Base-by-base conservation (phyloP, 1,284 basidiomycete genomes). In the Cutaneotrichosporon mucoides region DNA sequence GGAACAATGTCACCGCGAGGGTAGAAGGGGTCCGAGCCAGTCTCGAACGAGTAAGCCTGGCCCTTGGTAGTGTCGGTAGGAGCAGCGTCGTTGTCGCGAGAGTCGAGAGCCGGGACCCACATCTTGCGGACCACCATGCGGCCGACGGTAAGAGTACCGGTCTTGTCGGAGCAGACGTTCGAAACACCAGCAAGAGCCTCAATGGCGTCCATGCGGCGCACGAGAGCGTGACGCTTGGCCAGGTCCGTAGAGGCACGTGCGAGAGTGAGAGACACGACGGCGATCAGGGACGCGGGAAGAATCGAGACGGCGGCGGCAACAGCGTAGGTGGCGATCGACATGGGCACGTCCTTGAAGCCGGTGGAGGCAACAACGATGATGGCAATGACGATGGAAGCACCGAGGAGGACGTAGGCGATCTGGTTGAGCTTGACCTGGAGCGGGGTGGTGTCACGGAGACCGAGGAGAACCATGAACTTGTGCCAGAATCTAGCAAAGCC, bases 131-230 rank as follows among this genome's bases (percentile, higher is more conserved):
- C 81, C 13, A 84, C 82, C 79, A 80, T 77, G 60, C 71, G 78
- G 5, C 83, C 83, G 75, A 72, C 78, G 0, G 85, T 86, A n/a
- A 86, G 75, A 1, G 85, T 86, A 43, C 85, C 85, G 3, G 85
- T 86, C 75, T 85, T 85, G 73, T 86, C 84, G 24, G 81, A 84
- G 70, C 84, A 86, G 58, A 86, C 82, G 69, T 84, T 82, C 49
- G 84, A 82, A 5, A 85, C 83, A 56, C 82, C 81, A 4, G 82
- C 82, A 16, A 86, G 75, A 12, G 82, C 84, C 66, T 86, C 85
- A 54, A 86, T 78, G 13, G 76, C 76, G 61, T 79, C 76, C 75
- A 78, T 77, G 13, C 74, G 75, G 46, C 81, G 73, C n/a, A 82
- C 81, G 34, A 83, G 73, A 43, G 81, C 82, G 65, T 82, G 75